Percentiles rank a stretch among this genome's conserved stretches.
These are phyloP conservation scores for Saksenaea vasiformis DNA, from an alignment of 371 early-diverging fungal genomes.

Conservation along the genomic window DNA sequence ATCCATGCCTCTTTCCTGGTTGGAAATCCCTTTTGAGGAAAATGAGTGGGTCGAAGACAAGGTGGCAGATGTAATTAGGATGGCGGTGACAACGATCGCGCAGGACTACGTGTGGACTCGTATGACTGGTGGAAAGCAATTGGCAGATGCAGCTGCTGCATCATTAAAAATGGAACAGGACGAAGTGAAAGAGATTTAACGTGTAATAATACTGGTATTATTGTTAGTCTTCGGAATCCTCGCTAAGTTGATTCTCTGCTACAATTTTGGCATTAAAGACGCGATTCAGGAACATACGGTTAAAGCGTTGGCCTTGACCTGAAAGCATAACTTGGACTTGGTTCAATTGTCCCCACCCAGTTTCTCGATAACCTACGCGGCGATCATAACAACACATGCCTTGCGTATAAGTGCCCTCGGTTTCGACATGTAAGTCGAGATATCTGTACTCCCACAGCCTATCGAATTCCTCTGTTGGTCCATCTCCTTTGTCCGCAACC, in stretches of 20 bases:
- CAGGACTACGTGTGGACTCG: constrained; percentile 74
- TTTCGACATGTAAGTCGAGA: constrained; percentile 50
- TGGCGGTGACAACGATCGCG: constrained; percentile 61
- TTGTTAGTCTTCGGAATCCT: background rate
- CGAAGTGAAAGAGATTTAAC: background rate
- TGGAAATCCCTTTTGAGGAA: constrained; percentile 66
- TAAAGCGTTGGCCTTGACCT: constrained; percentile 38
- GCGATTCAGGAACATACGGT: constrained; percentile 16
- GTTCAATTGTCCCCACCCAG: constrained; percentile 24
- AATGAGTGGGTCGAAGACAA: constrained; percentile 74
- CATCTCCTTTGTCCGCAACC: constrained; percentile 22
- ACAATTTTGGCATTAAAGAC: constrained; percentile 17
- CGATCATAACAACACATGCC: constrained; percentile 54
- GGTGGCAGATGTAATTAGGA: constrained; percentile 57
- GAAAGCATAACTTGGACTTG: constrained; percentile 37
- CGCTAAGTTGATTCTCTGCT: background rate
- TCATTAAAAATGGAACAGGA: background rate
- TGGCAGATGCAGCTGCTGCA: constrained; percentile 12
- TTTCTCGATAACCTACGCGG: constrained; percentile 11
- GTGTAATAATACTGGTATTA: background rate
- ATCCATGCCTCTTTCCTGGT: constrained; percentile 58
- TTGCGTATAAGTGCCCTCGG: constrained; percentile 41
- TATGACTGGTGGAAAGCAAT: constrained; percentile 47
- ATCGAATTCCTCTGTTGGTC: constrained; percentile 10
- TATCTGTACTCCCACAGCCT: constrained; percentile 30